A percentile compares a stretch with the other conserved stretches of the same genome.
Evolutionary conservation across 2,329 filamentous ascomycete genomes (phyloP).

Genomic region (Hysterium pulicare): DNA sequence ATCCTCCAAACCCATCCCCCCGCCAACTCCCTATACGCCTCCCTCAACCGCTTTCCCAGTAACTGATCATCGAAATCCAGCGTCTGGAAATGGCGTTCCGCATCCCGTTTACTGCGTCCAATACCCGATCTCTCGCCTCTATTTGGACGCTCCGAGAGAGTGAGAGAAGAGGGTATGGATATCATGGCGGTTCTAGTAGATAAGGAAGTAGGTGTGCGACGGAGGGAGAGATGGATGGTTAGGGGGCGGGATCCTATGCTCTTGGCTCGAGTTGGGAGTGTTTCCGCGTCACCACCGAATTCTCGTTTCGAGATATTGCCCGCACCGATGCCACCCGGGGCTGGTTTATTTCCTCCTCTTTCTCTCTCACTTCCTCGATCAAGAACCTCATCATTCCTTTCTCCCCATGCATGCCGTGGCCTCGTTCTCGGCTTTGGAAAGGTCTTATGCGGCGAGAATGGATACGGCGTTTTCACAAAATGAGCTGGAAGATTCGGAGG

Average conservation of each 20-base stretch:
- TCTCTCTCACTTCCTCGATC: neutral
- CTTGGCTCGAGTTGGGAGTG: neutral
- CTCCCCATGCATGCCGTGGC: neutral
- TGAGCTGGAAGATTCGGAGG: neutral
- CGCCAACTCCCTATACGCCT: neutral
- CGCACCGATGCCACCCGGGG: neutral
- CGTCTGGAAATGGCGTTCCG: neutral
- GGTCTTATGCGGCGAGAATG: slow-evolving; percentile 1
- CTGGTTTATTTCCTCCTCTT: neutral
- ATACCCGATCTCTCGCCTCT: neutral
- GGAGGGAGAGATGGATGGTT: too few species aligned
- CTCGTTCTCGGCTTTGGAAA: neutral
- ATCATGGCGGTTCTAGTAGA: too few species aligned
- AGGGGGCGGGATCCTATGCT: too few species aligned
- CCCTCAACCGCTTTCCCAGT: neutral
- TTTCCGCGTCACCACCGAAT: neutral
- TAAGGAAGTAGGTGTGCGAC: too few species aligned
- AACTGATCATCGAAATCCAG: slow-evolving; percentile 1
- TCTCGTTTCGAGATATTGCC: neutral
- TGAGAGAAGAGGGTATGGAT: too few species aligned
- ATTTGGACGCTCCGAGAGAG: too few species aligned
- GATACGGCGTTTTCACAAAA: slow-evolving; percentile 1
- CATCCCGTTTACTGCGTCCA: neutral
- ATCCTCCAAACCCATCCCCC: neutral
- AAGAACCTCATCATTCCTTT: neutral